Conservation (phyloP, 1,284 basidiomycete species). For the Meripilus lineatus region DNA sequence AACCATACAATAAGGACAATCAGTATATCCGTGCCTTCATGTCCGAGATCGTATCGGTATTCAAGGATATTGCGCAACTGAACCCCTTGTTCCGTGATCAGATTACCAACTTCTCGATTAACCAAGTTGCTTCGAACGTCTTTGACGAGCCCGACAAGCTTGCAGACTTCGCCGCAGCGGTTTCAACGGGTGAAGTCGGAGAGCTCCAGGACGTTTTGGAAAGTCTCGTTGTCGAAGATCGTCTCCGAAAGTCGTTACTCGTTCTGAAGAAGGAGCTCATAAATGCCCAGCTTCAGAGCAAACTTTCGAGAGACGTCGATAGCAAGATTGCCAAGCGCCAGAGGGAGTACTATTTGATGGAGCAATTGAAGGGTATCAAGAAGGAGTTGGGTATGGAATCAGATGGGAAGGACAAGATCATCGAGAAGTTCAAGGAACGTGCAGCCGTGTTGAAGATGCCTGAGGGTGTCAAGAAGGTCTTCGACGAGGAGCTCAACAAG, state of each 20-base stretch:
- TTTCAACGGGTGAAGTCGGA: conserved; percentile 85
- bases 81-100: conserved; percentile 99
- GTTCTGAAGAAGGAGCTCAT: conserved; percentile 98
- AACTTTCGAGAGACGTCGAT: conserved; percentile 93
- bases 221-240: conserved; percentile 81
- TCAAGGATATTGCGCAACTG: conserved; percentile 98
- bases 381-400: conserved; percentile 97
- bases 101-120: conserved; percentile 95
- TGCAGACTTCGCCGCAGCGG: conserved; percentile 96
- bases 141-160: conserved; percentile 99
- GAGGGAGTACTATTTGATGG: conserved; percentile 97
- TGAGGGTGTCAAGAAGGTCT: conserved; percentile 87
- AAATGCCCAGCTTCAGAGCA: conserved; percentile 94
- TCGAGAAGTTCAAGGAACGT: conserved; percentile 94
- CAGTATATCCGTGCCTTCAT: conserved; percentile 95
- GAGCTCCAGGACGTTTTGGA: conserved; percentile 96
- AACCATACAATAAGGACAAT: conserved; percentile 89
- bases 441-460: conserved; percentile 90
- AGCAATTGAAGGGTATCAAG: conserved; percentile 98
- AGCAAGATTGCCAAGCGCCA: conserved; percentile 96
- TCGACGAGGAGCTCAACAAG: conserved; percentile 96
- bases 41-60: conserved; percentile 95
- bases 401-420: conserved; percentile 96
- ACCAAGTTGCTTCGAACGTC: conserved; percentile 93
- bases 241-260: conserved; percentile 85